Conservation (phyloP, 2,329 filamentous ascomycete genomes). For the Trichothecium sympodiale region DNA sequence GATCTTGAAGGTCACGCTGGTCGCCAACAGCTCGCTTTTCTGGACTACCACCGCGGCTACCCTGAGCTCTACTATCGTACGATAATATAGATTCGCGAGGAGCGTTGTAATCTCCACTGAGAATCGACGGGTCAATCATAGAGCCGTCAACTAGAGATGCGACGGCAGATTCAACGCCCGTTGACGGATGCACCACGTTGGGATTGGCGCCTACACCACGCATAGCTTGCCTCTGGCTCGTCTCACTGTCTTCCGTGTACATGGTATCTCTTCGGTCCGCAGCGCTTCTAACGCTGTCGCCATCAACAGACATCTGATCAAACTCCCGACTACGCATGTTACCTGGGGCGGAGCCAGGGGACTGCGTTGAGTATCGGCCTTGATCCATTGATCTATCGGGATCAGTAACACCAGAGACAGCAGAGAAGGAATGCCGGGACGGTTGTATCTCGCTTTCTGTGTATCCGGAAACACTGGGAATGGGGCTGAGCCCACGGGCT, state of each 20-base stretch:
- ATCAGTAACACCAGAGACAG: slow-evolving; percentile 32
- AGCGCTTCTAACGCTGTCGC: slow-evolving; percentile 36
- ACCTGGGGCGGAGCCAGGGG: slow-evolving; percentile 22
- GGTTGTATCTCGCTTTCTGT: slow-evolving; percentile 51
- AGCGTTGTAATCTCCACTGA: slow-evolving; percentile 39
- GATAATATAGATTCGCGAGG: slow-evolving; percentile 25
- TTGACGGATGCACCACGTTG: slow-evolving; percentile 59
- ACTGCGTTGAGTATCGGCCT: slow-evolving; percentile 18
- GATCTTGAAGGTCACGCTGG: slow-evolving; percentile 25
- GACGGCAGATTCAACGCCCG: slow-evolving; percentile 78
- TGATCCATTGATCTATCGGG: slow-evolving; percentile 40
- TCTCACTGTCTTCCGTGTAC: slow-evolving; percentile 41
- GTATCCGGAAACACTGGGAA: slow-evolving; percentile 86
- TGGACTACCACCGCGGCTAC: slow-evolving; percentile 25
- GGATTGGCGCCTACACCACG: slow-evolving; percentile 62
- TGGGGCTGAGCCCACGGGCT: slow-evolving; percentile 69
- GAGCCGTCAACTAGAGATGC: slow-evolving; percentile 79
- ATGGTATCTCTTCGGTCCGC: slow-evolving; percentile 44
- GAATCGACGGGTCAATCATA: slow-evolving; percentile 51
- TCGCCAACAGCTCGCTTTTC: slow-evolving; percentile 30
- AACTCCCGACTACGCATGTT: slow-evolving; percentile 38
- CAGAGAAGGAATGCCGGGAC: slow-evolving; percentile 46
- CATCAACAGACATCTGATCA: slow-evolving; percentile 43
- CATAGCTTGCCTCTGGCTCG: slow-evolving; percentile 58
- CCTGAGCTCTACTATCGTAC: slow-evolving; percentile 18